Base-by-base conservation (phyloP, 768 basidiomycete species). In the Amanita phalloides region DNA sequence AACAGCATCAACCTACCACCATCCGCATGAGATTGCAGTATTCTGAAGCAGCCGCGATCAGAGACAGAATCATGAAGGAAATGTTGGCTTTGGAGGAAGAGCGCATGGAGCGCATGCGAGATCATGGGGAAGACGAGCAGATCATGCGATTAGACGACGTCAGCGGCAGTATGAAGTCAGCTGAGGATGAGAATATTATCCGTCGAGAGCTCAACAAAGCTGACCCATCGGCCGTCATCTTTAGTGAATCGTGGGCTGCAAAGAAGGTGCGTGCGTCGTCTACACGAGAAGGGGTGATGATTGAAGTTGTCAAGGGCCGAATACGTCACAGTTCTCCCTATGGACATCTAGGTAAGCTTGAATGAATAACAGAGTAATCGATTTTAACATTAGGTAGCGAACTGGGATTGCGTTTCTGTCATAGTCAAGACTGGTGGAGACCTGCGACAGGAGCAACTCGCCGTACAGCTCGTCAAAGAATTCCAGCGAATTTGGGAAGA, bases 371-470 rank as follows among this genome's bases (percentile, higher is more conserved):
- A 7, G 20, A 17, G 3, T 20, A 44, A 26, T 6, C 14, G 26
- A 10, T 20, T 53, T 48, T 47, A 35, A 25, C 35, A 45, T 14
- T 54, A 9, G 14, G 43, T 60, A 86, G 84, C 79, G 21, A 83
- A 74, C 56, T 89, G 84, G 84, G 85, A 95, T 63, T 93, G 93
- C 58, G 78, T 96, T 41, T 95, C 94, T 6, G 92, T 97, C 37
- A 99, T 99, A 54, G 93, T 99, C 63, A 99, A 99, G 70, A 98
- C 94, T 4, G 95, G 95, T 2, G 94, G 86, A 32, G 96, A 99
- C 65, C 66, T 99, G 49, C 81, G 96, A 41, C 96, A 99, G 68
- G 96, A 99, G 63, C 96, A 99, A 66, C 75, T 99, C 21, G 96
- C 96, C 3, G 90, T 95, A 4, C 92, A 96, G 59, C 79, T 99